Conservation (phyloP, 225 moss, liverwort and hornwort species). For the Polytrichum commune region DNA sequence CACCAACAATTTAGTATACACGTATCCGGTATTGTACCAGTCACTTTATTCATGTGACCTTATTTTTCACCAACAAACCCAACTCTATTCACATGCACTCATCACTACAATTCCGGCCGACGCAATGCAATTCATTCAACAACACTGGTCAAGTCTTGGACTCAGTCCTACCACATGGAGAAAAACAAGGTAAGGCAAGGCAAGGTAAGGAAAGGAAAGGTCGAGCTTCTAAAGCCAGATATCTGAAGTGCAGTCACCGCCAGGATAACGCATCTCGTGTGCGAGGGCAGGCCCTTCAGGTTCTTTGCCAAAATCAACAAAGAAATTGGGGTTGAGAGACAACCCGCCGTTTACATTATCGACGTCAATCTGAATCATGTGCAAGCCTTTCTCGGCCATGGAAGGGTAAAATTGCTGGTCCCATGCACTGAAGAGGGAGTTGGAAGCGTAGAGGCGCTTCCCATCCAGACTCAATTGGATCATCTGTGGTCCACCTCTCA, state of each 20-base stretch:
- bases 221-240: slow-evolving; percentile 60
- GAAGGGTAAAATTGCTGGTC: slow-evolving; percentile 93
- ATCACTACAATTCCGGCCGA: no score
- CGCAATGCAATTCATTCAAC: no score
- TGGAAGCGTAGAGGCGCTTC: slow-evolving; percentile 81
- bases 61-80: no score
- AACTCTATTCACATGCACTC: no score
- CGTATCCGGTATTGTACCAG: no score
- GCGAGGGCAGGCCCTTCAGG: slow-evolving; percentile 90
- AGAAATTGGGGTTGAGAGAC: slow-evolving; percentile 65
- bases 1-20: no score
- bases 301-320: slow-evolving; percentile 84
- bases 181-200: no score
- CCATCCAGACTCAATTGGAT: slow-evolving; percentile 97
- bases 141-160: no score
- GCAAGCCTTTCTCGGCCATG: slow-evolving; percentile 75
- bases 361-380: slow-evolving; percentile 84
- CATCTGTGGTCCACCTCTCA: slow-evolving; percentile 98
- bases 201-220: no score
- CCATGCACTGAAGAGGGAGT: slow-evolving; percentile 93
- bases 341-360: slow-evolving; percentile 87
- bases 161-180: no score
- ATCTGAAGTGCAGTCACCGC: slow-evolving; percentile 96
- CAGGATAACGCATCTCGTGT: slow-evolving; percentile 97
- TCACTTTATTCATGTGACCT: no score